These are phyloP conservation scores for Rhododendron henanense DNA, from an alignment of 148 eudicot species.

Conservation along the genomic window DNA sequence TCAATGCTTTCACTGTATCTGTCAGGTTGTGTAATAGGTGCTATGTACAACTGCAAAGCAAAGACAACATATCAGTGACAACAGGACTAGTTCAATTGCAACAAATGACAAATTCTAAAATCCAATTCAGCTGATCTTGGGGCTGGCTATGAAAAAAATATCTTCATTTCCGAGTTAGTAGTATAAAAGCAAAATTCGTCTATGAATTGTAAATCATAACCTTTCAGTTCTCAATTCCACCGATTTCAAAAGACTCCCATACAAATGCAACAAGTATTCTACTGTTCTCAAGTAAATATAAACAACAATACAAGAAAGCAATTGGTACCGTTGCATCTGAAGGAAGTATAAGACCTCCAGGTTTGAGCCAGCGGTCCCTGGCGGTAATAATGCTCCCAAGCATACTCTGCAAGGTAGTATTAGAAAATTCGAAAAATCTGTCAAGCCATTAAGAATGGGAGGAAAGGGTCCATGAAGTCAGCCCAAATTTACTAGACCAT, in stretches of 20 bases:
- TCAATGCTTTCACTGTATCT: slow-evolving; percentile 86
- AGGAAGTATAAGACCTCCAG: slow-evolving; percentile 99
- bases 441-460: neutral
- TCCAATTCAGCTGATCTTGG: neutral
- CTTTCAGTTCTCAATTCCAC: neutral
- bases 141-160: neutral
- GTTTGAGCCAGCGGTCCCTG: slow-evolving; percentile 97
- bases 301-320: neutral
- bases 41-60: slow-evolving; percentile 83
- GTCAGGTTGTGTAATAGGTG: slow-evolving; percentile 88
- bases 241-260: neutral
- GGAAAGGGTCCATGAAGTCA: neutral
- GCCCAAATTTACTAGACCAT: neutral
- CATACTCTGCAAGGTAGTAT: slow-evolving; percentile 67
- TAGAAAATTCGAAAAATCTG: neutral
- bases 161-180: no score
- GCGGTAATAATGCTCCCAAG: slow-evolving; percentile 94
- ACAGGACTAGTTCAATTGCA: neutral
- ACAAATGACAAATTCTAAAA: slow-evolving; percentile 2
- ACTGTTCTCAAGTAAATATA: neutral
- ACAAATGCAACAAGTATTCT: neutral
- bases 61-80: slow-evolving; percentile 4
- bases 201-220: neutral
- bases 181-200: neutral
- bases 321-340: slow-evolving; percentile 76